Conservation (phyloP, 768 basidiomycete genomes). For the Terana coerulea region DNA sequence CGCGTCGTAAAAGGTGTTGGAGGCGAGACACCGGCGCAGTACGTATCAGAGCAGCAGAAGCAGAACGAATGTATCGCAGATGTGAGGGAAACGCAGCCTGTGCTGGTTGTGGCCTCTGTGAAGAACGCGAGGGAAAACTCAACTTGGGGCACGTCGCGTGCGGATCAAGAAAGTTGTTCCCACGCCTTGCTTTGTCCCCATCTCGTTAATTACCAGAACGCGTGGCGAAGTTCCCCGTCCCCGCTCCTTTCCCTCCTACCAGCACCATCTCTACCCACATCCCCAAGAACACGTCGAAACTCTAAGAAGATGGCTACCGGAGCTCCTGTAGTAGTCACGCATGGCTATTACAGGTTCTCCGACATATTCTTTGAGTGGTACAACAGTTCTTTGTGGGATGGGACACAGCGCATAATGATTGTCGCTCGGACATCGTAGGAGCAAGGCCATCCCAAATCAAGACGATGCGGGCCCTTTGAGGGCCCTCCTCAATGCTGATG, state of each 20-base stretch:
- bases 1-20: background rate
- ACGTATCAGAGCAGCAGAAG: background rate
- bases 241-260: background rate
- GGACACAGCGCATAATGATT: background rate
- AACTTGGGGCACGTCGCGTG: background rate
- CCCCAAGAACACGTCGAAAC: background rate
- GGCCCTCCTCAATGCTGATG: slow-evolving; percentile 65
- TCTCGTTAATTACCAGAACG: background rate
- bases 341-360: slow-evolving; percentile 79
- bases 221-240: background rate
- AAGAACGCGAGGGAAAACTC: background rate
- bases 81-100: background rate
- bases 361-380: slow-evolving; percentile 86
- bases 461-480: slow-evolving; percentile 62
- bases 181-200: background rate
- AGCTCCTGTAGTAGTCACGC: slow-evolving; percentile 45
- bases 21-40: background rate
- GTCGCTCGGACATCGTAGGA: slow-evolving; percentile 47
- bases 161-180: background rate
- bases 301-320: background rate
- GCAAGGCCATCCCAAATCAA: slow-evolving; percentile 49
- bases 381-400: background rate
- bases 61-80: slow-evolving; percentile 8
- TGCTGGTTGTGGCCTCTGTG: slow-evolving; percentile 1
- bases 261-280: background rate